phyloP scores from a whole-genome alignment of 768 basidiomycete genomes.

The Holtermannia corniformis region DNA sequence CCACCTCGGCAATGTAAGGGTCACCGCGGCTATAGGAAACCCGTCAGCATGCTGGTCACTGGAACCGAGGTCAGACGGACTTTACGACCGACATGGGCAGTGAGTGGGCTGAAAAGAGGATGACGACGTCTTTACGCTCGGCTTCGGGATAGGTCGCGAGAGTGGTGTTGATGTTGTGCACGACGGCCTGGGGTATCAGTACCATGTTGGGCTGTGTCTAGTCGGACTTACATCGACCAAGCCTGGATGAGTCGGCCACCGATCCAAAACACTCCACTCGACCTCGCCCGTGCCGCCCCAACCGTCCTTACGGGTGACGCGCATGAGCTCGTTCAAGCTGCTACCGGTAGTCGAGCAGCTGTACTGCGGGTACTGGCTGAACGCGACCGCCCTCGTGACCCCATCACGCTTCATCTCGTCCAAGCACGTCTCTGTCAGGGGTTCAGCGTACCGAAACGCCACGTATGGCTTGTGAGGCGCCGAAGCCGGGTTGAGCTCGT shows the following conservation, averaged over 20 bases:
- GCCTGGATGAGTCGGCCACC: slow-evolving; percentile 93
- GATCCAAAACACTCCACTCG: slow-evolving; percentile 95
- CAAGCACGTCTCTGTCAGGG: slow-evolving; percentile 73
- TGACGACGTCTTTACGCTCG: slow-evolving; percentile 59
- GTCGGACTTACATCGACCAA: slow-evolving; percentile 66
- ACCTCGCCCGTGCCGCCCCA: slow-evolving; percentile 56
- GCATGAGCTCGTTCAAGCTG: slow-evolving; percentile 80
- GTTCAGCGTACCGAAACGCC: slow-evolving; percentile 84
- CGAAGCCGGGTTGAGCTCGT: slow-evolving; percentile 84
- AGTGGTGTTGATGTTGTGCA: slow-evolving; percentile 75
- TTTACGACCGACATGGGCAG: slow-evolving; percentile 97
- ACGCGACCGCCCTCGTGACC: slow-evolving; percentile 83
- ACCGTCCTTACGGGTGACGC: slow-evolving; percentile 42
- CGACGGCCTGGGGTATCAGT: slow-evolving; percentile 57
- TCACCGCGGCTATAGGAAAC: slow-evolving; percentile 64
- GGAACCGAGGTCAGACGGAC: slow-evolving; percentile 14
- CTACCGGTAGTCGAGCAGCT: slow-evolving; percentile 97
- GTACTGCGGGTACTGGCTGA: slow-evolving; percentile 98
- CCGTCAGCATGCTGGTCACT: no score
- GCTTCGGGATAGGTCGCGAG: slow-evolving; percentile 67
- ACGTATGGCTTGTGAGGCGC: slow-evolving; percentile 95
- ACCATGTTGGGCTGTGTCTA: background rate
- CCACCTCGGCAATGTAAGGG: slow-evolving; percentile 91
- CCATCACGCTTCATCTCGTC: slow-evolving; percentile 80
- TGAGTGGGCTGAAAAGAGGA: slow-evolving; percentile 95